These are phyloP conservation scores for Sutorius australiensis DNA, from an alignment of 768 basidiomycete species.

Conservation along the genomic window DNA sequence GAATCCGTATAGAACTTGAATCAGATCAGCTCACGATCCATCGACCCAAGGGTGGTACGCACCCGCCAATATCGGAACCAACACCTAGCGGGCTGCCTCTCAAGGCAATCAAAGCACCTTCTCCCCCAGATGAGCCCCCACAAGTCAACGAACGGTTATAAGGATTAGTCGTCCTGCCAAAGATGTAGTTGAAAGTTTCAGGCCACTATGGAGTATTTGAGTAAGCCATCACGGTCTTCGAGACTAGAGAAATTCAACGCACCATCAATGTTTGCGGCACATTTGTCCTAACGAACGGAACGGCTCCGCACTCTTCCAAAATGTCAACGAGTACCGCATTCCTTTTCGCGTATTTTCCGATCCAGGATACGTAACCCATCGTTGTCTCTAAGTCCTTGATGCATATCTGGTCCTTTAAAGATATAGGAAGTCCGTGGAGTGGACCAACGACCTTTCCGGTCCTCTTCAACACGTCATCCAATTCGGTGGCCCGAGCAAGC, in stretches of 20 bases:
- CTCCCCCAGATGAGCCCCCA: slow-evolving; percentile 85
- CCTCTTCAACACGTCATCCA: slow-evolving; percentile 57
- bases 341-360: slow-evolving; percentile 54
- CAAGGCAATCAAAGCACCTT: slow-evolving; percentile 65
- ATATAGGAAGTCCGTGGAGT: slow-evolving; percentile 72
- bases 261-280: slow-evolving; percentile 79
- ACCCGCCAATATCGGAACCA: slow-evolving; percentile 83
- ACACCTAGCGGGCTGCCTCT: slow-evolving; percentile 54
- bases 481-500: slow-evolving; percentile 54
- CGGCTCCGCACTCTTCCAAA: slow-evolving; percentile 62
- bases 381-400: slow-evolving; percentile 68
- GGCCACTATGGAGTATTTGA: slow-evolving; percentile 49
- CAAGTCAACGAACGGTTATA: slow-evolving; percentile 64
- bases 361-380: slow-evolving; percentile 74
- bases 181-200: slow-evolving; percentile 76
- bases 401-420: slow-evolving; percentile 69
- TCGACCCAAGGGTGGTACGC: slow-evolving; percentile 8
- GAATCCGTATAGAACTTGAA: slow-evolving; percentile 66
- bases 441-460: slow-evolving; percentile 70
- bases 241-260: slow-evolving; percentile 3
- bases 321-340: slow-evolving; percentile 65
- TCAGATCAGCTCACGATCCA: neutral
- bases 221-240: neutral
- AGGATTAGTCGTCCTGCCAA: slow-evolving; percentile 76
- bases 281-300: slow-evolving; percentile 70